Base-by-base conservation (phyloP, 371 early-diverging fungal genomes). In the Entomophthora muscae region DNA sequence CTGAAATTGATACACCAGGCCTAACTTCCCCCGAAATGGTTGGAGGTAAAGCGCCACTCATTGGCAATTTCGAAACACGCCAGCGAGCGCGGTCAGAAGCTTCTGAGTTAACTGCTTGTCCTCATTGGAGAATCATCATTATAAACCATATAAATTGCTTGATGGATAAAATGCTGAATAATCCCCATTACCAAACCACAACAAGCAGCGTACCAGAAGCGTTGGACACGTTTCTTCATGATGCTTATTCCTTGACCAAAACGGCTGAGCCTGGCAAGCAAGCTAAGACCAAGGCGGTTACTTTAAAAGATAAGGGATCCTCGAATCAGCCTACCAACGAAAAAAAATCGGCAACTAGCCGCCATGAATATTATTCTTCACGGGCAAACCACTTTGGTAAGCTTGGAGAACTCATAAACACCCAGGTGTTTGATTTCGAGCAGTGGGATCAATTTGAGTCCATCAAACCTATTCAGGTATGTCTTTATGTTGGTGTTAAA, bases 401-500 rank as follows among this genome's bases (percentile, higher is more conserved):
- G 53, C 29, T 62, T 10, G 62, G 62, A 2, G 30, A 62, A 53
- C 5, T 52, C 2, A 62, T 62, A 2, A 30, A 53, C 26, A 62
- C 62, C 29, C 62, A 62, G 53, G 62, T 62, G 13, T 62, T 62
- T 53, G 62, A 62, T 21, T 62, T 62, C 28, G 62, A 62, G 22
- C 21, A 53, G 27, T 62, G 62, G 62, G 62, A 62, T 52, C 53
- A 62, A 29, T 52, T 28, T 29, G 62, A 62, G 27, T 26, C 17
- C 3, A 26, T 51, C 42, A 62, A 33, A 23, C 51, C 62, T 22
- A 21, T 30, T 10, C 42, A 62, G 28, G 62, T 62, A 62, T 33
- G 1, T 21, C 2, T 32, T 10, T 33, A 3, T 32, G n/a, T 27
- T 57, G 13, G 26, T 26, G 26, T 3, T 27, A 26, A 2, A 10